Conservation (phyloP, 2,329 filamentous ascomycete species). For the Talaromyces sp. region DNA sequence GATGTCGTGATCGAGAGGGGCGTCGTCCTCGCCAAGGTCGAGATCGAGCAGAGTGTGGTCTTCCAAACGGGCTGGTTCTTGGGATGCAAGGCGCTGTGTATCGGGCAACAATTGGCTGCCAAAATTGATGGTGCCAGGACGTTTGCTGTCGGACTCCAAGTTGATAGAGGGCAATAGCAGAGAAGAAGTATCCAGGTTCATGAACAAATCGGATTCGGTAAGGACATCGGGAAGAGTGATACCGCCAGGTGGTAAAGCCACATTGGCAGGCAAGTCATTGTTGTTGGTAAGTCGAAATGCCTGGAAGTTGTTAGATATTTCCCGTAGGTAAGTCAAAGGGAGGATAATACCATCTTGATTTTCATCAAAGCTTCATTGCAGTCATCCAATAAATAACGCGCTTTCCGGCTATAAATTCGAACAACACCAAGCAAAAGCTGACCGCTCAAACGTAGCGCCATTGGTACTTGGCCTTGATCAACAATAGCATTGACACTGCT, state of each 20-base stretch:
- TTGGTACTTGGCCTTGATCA: conserved; percentile 84
- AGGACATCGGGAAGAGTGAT: conserved; percentile 88
- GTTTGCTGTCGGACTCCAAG: conserved; percentile 36
- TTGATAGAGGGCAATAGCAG: conserved; percentile 71
- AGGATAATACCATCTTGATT: conserved; percentile 81
- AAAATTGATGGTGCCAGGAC: conserved; percentile 49
- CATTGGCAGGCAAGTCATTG: conserved; percentile 84
- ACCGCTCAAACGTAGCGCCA: conserved; percentile 89
- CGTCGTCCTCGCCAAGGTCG: conserved; percentile 61
- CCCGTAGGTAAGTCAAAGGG: not conserved
- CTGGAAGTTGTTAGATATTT: conserved; percentile 50
- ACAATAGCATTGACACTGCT: conserved; percentile 96
- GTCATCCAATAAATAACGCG: conserved; percentile 91
- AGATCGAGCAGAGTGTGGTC: conserved; percentile 72
- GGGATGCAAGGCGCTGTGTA: conserved; percentile 43
- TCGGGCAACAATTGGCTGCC: conserved; percentile 77
- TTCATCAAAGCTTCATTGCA: conserved; percentile 97
- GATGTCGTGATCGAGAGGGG: conserved; percentile 62
- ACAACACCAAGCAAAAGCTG: conserved; percentile 94
- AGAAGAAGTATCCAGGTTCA: conserved; percentile 76
- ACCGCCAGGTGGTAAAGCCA: conserved; percentile 76
- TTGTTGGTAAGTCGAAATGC: conserved; percentile 92
- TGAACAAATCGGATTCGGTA: conserved; percentile 87
- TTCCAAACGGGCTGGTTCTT: conserved; percentile 56
- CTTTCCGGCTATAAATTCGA: conserved; percentile 95